These are phyloP conservation scores for Pharnaceum exiguum DNA, from an alignment of 148 eudicot species.

Conservation along the genomic window DNA sequence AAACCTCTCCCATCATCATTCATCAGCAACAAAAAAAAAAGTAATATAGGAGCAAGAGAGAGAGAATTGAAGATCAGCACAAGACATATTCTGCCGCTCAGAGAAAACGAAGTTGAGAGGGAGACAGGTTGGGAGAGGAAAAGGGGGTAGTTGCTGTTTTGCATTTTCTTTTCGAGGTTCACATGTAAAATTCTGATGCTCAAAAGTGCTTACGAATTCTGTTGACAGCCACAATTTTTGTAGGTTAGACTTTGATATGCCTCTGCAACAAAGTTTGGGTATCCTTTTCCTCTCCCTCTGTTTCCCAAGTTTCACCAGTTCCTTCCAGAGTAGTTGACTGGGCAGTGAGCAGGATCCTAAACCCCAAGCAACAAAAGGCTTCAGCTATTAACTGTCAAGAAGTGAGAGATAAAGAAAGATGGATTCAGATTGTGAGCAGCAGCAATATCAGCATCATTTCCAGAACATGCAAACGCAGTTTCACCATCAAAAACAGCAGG, in stretches of 20 bases:
- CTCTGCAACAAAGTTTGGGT: not conserved
- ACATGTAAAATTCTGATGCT: constrained; percentile 23
- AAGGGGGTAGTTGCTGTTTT: constrained; percentile 8
- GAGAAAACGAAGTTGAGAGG: no score
- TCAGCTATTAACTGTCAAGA: not conserved
- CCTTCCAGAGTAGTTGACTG: not conserved
- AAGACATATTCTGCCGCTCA: constrained; percentile 13
- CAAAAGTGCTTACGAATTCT: constrained; percentile 10
- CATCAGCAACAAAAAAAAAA: not conserved
- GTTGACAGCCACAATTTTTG: constrained; percentile 18
- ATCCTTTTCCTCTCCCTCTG: constrained; percentile 8
- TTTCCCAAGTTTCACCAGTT: not conserved
- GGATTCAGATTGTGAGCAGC: constrained; percentile 44
- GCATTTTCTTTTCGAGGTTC: constrained; percentile 20
- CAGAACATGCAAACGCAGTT: constrained; percentile 27
- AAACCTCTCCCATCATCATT: not conserved
- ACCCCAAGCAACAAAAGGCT: not conserved
- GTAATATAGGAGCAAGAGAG: not conserved
- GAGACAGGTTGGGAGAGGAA: not conserved
- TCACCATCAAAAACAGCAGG: constrained; percentile 41
- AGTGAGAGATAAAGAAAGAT: constrained; percentile 10
- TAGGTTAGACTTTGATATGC: constrained; percentile 3
- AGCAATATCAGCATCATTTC: constrained; percentile 31
- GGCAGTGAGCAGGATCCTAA: not conserved
- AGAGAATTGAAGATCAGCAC: not conserved